Evolutionary conservation across 306 rosid genomes (phyloP).

Genomic region (Erythrophleum fordii): DNA sequence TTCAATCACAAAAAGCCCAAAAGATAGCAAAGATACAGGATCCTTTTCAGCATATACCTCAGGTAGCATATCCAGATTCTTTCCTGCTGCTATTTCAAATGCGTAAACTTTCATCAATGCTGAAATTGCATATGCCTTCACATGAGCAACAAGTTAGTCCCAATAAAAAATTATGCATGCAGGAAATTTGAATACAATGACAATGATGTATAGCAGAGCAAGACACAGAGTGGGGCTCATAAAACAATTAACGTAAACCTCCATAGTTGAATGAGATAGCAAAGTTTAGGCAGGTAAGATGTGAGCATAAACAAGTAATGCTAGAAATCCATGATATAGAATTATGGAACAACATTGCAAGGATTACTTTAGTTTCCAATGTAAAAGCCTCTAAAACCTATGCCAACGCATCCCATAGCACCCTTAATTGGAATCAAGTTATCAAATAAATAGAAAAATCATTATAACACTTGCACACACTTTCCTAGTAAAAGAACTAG

Average conservation of each 20-base stretch:
- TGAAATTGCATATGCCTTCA: slow-evolving; percentile 89
- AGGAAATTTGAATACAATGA: neutral
- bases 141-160: slow-evolving; percentile 43
- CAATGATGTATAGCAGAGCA: neutral
- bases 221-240: neutral
- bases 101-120: slow-evolving; percentile 88
- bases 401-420: slow-evolving; percentile 2
- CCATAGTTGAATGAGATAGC: slow-evolving; percentile 1
- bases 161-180: slow-evolving; percentile 29
- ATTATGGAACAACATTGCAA: neutral
- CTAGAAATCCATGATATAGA: neutral
- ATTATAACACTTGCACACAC: slow-evolving; percentile 9
- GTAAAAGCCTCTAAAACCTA: slow-evolving; percentile 1
- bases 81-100: slow-evolving; percentile 77
- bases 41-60: slow-evolving; percentile 61
- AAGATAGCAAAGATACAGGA: slow-evolving; percentile 22
- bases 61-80: slow-evolving; percentile 79
- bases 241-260: slow-evolving; percentile 15
- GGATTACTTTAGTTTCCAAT: neutral
- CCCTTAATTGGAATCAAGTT: neutral
- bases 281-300: slow-evolving; percentile 5
- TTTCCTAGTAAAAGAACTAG: slow-evolving; percentile 1
- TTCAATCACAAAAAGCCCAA: slow-evolving; percentile 6
- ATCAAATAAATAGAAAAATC: slow-evolving; percentile 1
- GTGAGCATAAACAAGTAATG: neutral